Conservation (phyloP, 805 yeast species). For the Starmera quercuum region DNA sequence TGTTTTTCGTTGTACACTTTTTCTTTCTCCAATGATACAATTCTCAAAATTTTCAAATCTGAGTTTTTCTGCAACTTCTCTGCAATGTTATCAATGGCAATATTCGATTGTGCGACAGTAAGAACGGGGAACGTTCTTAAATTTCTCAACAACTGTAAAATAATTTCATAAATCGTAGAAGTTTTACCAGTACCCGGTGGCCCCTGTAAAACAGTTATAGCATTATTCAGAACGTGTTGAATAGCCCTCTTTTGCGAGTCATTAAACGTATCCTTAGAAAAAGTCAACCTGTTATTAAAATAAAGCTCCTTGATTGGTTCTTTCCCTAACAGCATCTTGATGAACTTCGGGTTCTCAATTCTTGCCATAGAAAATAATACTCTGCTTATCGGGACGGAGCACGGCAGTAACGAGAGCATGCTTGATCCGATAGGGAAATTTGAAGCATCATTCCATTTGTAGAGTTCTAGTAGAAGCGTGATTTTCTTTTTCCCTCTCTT, state of each 20-base stretch:
- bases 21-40: conserved; percentile 54
- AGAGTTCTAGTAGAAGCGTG: conserved; percentile 43
- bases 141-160: conserved; percentile 46
- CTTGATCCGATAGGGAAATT: conserved; percentile 40
- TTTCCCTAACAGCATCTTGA: conserved; percentile 46
- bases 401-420: conserved; percentile 42
- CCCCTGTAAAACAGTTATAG: conserved; percentile 58
- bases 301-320: conserved; percentile 46
- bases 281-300: conserved; percentile 47
- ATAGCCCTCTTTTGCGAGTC: conserved; percentile 50
- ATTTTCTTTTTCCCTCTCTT: conserved; percentile 22
- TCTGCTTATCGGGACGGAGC: conserved; percentile 55
- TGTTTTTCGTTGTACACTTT: conserved; percentile 51
- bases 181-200: conserved; percentile 86
- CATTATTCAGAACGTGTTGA: conserved; percentile 43
- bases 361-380: conserved; percentile 61
- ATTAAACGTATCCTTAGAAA: conserved; percentile 42
- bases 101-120: conserved; percentile 70
- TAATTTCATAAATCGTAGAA: conserved; percentile 57
- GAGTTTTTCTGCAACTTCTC: conserved; percentile 53
- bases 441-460: conserved; percentile 47
- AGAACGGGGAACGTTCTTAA: conserved; percentile 54
- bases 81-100: conserved; percentile 71
- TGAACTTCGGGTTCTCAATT: conserved; percentile 44
- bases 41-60: conserved; percentile 43